phyloP scores from a whole-genome alignment of 1,284 basidiomycete species.

The Marasmius fiardii region DNA sequence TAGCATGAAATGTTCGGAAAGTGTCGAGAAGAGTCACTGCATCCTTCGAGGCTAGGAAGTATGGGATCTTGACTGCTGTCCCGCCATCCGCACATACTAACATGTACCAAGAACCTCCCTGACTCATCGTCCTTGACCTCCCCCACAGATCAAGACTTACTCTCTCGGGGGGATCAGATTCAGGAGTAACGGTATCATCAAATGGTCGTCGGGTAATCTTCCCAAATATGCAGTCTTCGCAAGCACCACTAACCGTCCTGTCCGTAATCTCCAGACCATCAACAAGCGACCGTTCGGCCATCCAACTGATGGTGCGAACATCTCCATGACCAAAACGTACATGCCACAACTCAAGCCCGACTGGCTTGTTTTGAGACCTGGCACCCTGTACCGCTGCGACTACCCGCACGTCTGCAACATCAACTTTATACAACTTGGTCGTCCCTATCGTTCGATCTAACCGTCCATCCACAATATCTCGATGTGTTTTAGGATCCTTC shows the following conservation, averaged over 20 bases:
- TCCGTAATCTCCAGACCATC: not conserved
- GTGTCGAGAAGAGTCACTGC: not conserved
- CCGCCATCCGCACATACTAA: not conserved
- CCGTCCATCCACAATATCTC: not conserved
- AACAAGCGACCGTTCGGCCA: not conserved
- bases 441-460: not conserved
- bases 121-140: not conserved
- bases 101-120: not conserved
- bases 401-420: not conserved
- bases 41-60: not conserved
- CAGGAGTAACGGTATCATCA: not conserved
- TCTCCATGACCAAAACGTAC: slow-evolving; percentile 1
- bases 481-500: not conserved
- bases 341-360: not conserved
- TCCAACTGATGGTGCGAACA: not conserved
- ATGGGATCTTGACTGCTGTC: not conserved
- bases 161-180: not conserved
- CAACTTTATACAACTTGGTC: not conserved
- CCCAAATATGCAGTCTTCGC: not conserved
- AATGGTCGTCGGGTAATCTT: not conserved
- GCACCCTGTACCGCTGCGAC: not conserved
- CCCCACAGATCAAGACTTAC: not conserved
- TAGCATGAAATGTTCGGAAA: not conserved
- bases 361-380: not conserved
- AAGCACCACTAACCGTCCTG: not conserved